These are phyloP conservation scores for Coemansia sp. DNA, from an alignment of 192 early-diverging fungal species.

Conservation along the genomic window DNA sequence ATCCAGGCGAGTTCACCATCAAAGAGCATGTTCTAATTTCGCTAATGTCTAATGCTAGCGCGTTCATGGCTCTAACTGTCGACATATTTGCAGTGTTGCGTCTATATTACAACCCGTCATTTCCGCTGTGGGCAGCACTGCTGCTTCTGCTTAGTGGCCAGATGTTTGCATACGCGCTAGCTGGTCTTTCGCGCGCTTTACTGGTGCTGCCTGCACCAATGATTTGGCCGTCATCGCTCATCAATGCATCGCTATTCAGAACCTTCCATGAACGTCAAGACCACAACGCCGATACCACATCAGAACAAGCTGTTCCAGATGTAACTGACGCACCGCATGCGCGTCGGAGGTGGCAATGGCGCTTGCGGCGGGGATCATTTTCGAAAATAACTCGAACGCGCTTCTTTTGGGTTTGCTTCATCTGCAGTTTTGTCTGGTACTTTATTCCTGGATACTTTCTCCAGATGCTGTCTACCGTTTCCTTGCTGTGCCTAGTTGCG, in stretches of 20 bases:
- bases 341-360: constrained; percentile 5
- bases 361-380: constrained; percentile 14
- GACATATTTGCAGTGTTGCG: constrained; percentile 70
- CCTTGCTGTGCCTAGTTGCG: constrained; percentile 61
- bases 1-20: constrained; percentile 83
- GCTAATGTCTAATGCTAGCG: constrained; percentile 74
- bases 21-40: constrained; percentile 89
- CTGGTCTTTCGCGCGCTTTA: constrained; percentile 71
- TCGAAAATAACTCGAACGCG: constrained; percentile 43
- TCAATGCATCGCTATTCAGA: constrained; percentile 73
- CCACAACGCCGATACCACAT: neutral
- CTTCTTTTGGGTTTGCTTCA: constrained; percentile 58
- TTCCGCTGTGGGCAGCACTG: constrained; percentile 63
- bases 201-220: constrained; percentile 81
- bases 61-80: constrained; percentile 68
- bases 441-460: constrained; percentile 68
- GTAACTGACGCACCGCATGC: neutral
- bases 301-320: neutral
- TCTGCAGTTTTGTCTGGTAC: constrained; percentile 56
- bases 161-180: constrained; percentile 65
- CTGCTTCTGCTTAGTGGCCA: constrained; percentile 70
- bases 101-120: constrained; percentile 66
- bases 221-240: constrained; percentile 84
- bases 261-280: constrained; percentile 68
- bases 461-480: constrained; percentile 64